Conservation (phyloP, 2,329 filamentous ascomycete species). For the Dactylellina drechsleri region DNA sequence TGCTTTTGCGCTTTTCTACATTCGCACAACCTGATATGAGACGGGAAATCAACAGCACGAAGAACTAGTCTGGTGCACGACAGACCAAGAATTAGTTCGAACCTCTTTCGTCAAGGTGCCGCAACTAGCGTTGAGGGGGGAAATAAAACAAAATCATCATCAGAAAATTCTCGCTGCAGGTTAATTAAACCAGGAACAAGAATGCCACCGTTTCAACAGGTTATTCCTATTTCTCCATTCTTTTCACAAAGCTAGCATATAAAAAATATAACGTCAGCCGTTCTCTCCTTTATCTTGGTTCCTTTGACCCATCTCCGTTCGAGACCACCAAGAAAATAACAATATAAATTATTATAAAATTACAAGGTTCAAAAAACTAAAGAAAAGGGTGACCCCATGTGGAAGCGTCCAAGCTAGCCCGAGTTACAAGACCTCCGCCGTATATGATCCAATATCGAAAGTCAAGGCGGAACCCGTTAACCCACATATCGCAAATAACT, state of each 20-base stretch:
- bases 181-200: conserved; percentile 42
- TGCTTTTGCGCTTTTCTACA: conserved; percentile 34
- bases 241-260: neutral
- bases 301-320: no score
- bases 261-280: neutral
- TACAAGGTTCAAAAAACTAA: neutral
- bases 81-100: conserved; percentile 17
- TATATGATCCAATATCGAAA: conserved; percentile 49
- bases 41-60: conserved; percentile 46
- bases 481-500: neutral
- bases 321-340: no score
- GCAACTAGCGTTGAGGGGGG: conserved; percentile 32
- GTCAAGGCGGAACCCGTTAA: conserved; percentile 49
- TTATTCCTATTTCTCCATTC: neutral
- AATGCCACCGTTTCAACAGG: conserved; percentile 25
- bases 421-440: conserved; percentile 46
- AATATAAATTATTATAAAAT: no score
- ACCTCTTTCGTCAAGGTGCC: conserved; percentile 37
- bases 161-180: conserved; percentile 11
- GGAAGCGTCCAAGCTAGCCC: conserved; percentile 12
- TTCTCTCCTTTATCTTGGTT: no score
- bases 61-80: neutral
- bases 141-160: conserved; percentile 7
- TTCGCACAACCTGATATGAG: conserved; percentile 51
- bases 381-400: conserved; percentile 6